Evolutionary conservation across 2,329 filamentous ascomycete genomes (phyloP).

Genomic region (Colletotrichum kahawae): DNA sequence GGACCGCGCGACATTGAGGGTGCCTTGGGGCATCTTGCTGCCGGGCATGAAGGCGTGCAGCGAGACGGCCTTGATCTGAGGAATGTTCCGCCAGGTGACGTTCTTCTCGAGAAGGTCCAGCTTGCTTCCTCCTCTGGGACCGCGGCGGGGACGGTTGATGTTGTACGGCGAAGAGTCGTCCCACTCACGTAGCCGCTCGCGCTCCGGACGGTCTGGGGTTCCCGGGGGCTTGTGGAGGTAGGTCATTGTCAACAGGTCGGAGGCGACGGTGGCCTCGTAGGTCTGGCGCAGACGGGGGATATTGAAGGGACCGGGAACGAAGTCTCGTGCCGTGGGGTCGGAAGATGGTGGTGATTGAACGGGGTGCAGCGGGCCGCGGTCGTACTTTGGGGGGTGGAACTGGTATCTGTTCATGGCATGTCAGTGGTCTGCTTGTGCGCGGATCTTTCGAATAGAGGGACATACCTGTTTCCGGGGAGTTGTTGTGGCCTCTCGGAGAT

Average conservation of each 20-base stretch:
- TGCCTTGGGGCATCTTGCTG: constrained; percentile 72
- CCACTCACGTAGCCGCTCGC: constrained; percentile 81
- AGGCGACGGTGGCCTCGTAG: constrained; percentile 82
- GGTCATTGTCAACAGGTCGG: constrained; percentile 86
- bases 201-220: constrained; percentile 55
- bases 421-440: constrained; percentile 26
- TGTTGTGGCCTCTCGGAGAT: constrained; percentile 37
- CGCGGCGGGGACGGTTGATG: constrained; percentile 85
- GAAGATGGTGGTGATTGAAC: constrained; percentile 87
- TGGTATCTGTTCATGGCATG: constrained; percentile 68
- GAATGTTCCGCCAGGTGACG: constrained; percentile 84
- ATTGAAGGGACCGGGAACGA: constrained; percentile 89
- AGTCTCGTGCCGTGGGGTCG: constrained; percentile 86
- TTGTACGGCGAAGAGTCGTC: constrained; percentile 92
- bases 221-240: constrained; percentile 89
- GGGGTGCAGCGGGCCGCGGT: constrained; percentile 91
- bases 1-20: constrained; percentile 83
- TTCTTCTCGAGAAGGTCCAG: constrained; percentile 75
- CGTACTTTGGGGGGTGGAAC: constrained; percentile 92
- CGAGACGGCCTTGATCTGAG: constrained; percentile 79
- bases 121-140: constrained; percentile 78
- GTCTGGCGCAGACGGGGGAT: constrained; percentile 88
- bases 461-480: constrained; percentile 54
- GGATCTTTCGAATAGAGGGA: constrained; percentile 12
- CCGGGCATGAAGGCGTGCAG: constrained; percentile 78